A percentile compares a stretch with the other conserved stretches of the same genome.
These are phyloP conservation scores for Parsonsia alboflavescens DNA, from an alignment of 257 asterid genomes.

Conservation along the genomic window DNA sequence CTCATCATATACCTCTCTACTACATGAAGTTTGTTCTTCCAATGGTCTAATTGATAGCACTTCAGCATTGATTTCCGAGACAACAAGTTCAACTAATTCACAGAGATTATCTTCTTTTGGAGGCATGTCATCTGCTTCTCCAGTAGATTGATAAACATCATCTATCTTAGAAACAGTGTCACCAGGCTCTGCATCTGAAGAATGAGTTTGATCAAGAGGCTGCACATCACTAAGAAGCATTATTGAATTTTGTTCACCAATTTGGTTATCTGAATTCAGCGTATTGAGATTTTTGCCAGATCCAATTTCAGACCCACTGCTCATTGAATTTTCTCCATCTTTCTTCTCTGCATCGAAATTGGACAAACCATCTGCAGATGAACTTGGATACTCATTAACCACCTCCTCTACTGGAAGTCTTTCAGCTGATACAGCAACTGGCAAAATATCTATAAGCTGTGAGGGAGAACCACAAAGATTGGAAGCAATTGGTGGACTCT, in stretches of 20 bases:
- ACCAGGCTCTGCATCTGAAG: neutral
- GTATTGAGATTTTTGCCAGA: constrained; percentile 26
- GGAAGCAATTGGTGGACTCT: constrained; percentile 8
- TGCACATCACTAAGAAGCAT: constrained; percentile 1
- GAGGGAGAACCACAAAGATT: constrained; percentile 16
- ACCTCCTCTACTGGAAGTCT: constrained; percentile 19
- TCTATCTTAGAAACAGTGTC: constrained; percentile 8
- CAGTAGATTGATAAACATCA: constrained; percentile 23
- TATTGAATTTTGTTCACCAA: constrained; percentile 23
- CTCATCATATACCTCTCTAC: constrained; percentile 29
- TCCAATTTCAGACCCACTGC: constrained; percentile 17
- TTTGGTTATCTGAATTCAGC: constrained; percentile 20
- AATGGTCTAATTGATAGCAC: constrained; percentile 16
- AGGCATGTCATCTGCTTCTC: constrained; percentile 20
- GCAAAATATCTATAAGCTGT: constrained; percentile 16
- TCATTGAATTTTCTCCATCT: constrained; percentile 18
- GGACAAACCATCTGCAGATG: constrained; percentile 8
- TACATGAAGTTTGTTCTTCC: constrained; percentile 23
- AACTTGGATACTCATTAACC: constrained; percentile 20
- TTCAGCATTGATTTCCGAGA: constrained; percentile 19
- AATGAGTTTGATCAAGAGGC: constrained; percentile 8
- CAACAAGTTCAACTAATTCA: constrained; percentile 27
- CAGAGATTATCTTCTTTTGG: constrained; percentile 22
- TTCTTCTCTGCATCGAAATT: constrained; percentile 13
- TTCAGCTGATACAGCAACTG: constrained; percentile 23